phyloP scores from a whole-genome alignment of 2,329 filamentous ascomycete genomes.

The Claviceps sorghi region DNA sequence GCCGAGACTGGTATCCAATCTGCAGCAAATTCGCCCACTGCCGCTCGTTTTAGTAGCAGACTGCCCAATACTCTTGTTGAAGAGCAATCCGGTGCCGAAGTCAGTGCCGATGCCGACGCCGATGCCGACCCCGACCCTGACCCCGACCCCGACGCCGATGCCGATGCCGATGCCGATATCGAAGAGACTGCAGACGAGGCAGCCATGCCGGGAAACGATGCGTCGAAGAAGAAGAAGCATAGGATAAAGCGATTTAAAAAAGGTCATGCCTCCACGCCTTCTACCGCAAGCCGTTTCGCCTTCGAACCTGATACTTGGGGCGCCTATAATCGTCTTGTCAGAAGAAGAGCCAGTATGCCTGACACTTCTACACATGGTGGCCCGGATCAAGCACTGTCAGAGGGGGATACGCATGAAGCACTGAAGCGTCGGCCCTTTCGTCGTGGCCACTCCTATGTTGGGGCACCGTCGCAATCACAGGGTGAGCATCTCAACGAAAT shows the following conservation, averaged over 20 bases:
- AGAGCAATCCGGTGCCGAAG: slow-evolving; percentile 26
- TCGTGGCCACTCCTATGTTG: slow-evolving; percentile 45
- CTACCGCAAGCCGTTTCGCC: slow-evolving; percentile 39
- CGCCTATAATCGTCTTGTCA: slow-evolving; percentile 35
- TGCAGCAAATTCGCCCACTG: slow-evolving; percentile 32
- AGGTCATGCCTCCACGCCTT: slow-evolving; percentile 48
- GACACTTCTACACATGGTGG: slow-evolving; percentile 34
- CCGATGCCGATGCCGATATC: slow-evolving; percentile 19
- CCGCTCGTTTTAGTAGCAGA: slow-evolving; percentile 28
- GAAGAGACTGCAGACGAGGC: slow-evolving; percentile 66
- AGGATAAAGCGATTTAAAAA: slow-evolving; percentile 43
- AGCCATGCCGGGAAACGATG: slow-evolving; percentile 23
- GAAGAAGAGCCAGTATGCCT: slow-evolving; percentile 51
- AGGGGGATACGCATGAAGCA: slow-evolving; percentile 58
- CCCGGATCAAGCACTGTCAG: slow-evolving; percentile 51
- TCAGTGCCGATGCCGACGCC: too few relatives aligned
- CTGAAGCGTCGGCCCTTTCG: slow-evolving; percentile 35
- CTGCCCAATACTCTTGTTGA: slow-evolving; percentile 40
- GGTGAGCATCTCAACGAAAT: slow-evolving; percentile 36
- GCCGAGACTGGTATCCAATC: slow-evolving; percentile 25
- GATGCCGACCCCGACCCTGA: background rate
- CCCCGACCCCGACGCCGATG: slow-evolving; percentile 7
- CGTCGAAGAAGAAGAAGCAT: slow-evolving; percentile 42
- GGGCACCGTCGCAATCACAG: slow-evolving; percentile 28
- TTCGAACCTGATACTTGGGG: slow-evolving; percentile 26